Conservation (phyloP, 1,139 yeast species). For the Nematodospora anomalae region DNA sequence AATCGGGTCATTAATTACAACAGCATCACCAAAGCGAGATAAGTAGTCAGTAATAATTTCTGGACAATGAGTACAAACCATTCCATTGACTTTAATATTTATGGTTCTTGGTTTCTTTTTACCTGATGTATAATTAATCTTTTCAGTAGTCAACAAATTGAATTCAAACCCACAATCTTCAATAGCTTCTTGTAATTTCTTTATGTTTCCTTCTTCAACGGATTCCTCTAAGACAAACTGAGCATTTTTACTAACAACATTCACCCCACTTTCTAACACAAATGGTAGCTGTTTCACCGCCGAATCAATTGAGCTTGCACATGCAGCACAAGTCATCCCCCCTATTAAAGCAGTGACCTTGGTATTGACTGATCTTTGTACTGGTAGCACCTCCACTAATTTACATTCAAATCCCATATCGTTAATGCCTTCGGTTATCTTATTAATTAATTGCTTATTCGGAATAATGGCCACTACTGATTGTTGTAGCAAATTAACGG, state of each 20-base stretch:
- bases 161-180: slow-evolving; percentile 72
- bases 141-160: slow-evolving; percentile 38
- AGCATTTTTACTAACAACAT: slow-evolving; percentile 61
- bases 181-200: slow-evolving; percentile 45
- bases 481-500: slow-evolving; percentile 45
- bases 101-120: slow-evolving; percentile 54
- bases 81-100: slow-evolving; percentile 60
- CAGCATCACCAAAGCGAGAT: slow-evolving; percentile 53
- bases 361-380: slow-evolving; percentile 46
- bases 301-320: slow-evolving; percentile 55
- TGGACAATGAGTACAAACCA: slow-evolving; percentile 75
- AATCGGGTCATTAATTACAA: slow-evolving; percentile 56
- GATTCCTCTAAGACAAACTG: slow-evolving; percentile 51
- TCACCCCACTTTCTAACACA: slow-evolving; percentile 54
- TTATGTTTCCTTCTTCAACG: slow-evolving; percentile 26
- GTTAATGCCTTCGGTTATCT: slow-evolving; percentile 45
- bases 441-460: slow-evolving; percentile 53
- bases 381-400: slow-evolving; percentile 60
- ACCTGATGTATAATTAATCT: slow-evolving; percentile 46
- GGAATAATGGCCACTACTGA: slow-evolving; percentile 49
- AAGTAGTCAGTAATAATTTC: slow-evolving; percentile 51
- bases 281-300: slow-evolving; percentile 54
- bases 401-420: slow-evolving; percentile 61
- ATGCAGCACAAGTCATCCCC: slow-evolving; percentile 76
- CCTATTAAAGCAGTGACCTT: slow-evolving; percentile 62